These are phyloP conservation scores for Funneliformis mosseae DNA, from an alignment of 192 early-diverging fungal species.

Conservation along the genomic window DNA sequence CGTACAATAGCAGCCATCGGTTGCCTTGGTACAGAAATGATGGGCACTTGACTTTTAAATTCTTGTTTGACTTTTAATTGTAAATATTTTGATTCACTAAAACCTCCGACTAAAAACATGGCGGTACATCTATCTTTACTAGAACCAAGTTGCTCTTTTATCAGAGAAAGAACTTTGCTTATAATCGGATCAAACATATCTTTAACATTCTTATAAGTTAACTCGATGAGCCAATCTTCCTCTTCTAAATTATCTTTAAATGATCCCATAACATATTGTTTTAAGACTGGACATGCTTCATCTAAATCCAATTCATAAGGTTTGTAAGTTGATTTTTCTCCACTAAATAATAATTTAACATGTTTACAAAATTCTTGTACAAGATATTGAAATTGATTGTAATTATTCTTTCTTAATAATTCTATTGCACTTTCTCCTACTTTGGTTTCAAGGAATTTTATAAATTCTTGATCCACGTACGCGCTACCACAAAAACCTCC, in stretches of 20 bases:
- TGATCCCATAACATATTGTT: not conserved
- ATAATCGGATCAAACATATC: constrained; percentile 54
- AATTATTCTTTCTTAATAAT: constrained; percentile 6
- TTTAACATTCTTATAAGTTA: constrained; percentile 21
- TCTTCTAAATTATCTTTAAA: not conserved
- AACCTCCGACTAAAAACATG: constrained; percentile 56
- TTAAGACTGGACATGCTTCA: not conserved
- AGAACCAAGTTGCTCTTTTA: constrained; percentile 46
- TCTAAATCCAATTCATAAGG: constrained; percentile 16
- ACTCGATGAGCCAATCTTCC: constrained; percentile 11
- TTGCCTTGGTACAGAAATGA: constrained; percentile 54
- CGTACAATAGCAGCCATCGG: constrained; percentile 53
- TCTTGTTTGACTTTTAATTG: constrained; percentile 47
- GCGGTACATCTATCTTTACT: constrained; percentile 38
- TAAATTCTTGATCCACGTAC: constrained; percentile 26
- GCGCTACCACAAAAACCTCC: constrained; percentile 17
- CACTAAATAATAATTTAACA: constrained; percentile 18
- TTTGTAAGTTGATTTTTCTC: not conserved
- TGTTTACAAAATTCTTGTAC: constrained; percentile 16
- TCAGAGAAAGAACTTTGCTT: constrained; percentile 42
- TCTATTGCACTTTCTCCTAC: constrained; percentile 3
- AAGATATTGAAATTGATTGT: constrained; percentile 22
- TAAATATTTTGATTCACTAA: constrained; percentile 51
- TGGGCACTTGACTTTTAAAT: constrained; percentile 42
- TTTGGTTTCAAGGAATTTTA: constrained; percentile 13